Evolutionary conservation across 2,329 filamentous ascomycete genomes (phyloP).

Genomic region (Myriosclerotinia duriaeana): DNA sequence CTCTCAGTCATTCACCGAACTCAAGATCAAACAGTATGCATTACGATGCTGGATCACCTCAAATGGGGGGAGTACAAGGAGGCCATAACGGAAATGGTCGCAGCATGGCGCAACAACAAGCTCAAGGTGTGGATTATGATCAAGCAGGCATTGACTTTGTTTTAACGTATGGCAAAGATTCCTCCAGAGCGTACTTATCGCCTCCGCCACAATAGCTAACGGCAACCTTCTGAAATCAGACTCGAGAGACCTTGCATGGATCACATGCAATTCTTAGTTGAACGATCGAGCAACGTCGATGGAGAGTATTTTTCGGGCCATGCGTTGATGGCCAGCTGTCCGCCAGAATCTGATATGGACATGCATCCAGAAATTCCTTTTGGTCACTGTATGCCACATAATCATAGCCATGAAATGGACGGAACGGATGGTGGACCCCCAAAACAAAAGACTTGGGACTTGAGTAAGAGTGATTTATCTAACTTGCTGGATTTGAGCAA

Average conservation of each 20-base stretch:
- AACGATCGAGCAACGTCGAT: conserved; percentile 57
- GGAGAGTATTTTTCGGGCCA: conserved; percentile 73
- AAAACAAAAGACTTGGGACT: conserved; percentile 68
- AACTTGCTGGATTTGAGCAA: conserved; percentile 83
- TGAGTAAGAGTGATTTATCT: conserved; percentile 72
- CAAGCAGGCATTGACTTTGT: conserved; percentile 88
- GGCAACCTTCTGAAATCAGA: conserved; percentile 51
- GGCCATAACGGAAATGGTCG: conserved; percentile 27
- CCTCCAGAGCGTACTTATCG: conserved; percentile 64
- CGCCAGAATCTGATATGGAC: conserved; percentile 54
- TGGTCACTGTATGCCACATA: conserved; percentile 43
- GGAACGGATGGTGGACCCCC: not conserved
- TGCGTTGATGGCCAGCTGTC: conserved; percentile 89
- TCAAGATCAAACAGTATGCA: conserved; percentile 24
- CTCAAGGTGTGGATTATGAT: conserved; percentile 65
- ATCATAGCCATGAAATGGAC: not conserved
- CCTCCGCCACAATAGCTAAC: conserved; percentile 58
- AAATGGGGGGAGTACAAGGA: not conserved
- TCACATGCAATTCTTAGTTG: conserved; percentile 78
- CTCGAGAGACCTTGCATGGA: conserved; percentile 93
- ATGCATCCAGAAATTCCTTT: conserved; percentile 54
- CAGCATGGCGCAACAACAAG: conserved; percentile 35
- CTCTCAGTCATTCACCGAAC: conserved; percentile 29
- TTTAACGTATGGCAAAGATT: conserved; percentile 70
- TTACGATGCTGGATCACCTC: conserved; percentile 14